Base-by-base conservation (phyloP, 2,329 filamentous ascomycete species). In the Aspergillus glaucus region DNA sequence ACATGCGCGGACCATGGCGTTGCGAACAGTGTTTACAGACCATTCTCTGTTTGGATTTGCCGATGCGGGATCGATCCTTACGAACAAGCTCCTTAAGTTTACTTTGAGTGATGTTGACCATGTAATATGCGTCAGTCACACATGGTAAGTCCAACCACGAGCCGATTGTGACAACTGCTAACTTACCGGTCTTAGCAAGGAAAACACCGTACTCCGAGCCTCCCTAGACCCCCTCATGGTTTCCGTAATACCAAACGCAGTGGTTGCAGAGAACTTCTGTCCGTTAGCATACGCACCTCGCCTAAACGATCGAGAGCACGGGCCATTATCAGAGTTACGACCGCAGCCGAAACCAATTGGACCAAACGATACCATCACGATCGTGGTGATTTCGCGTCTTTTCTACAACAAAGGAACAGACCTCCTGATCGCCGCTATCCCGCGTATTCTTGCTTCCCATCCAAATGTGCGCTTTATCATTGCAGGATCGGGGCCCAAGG, bases 321-420 rank as follows among this genome's bases (percentile, higher is more conserved):
- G 47, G 36, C 54, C 56, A 49, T 50, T 57, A 17, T 39, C 61
- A 4, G 64, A 72, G 41, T 54, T 61, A 9, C 76, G 77, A 5
- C 72, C 79, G 8, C 78, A 83, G 0, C 81, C 83, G 3, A 84
- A 84, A 47, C 82, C 82, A 6, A 79, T 95, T 2, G 87, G 87
- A 0, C 88, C 90, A 0, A 79, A 88, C 55, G 92, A 96, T 60
- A 86, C 84, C 9, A 92, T 98, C 61, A 96, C 90, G 6, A 96
- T 98, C 50, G 89, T 98, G 1, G 92, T 98, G 17, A 95, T 98
- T 53, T 96, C 91, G 7, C 88, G 93, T 17, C 82, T 98, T 1
- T 98, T 97, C 71, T 97, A 97, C 71, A 98, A 98, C 72, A 98
- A 98, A 68, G 93, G 93, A 51, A 97, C 89, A 1, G 94, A 98